Evolutionary conservation across 352 stramenopile genomes (phyloP).

Genomic region (Thalassiosira hispida): DNA sequence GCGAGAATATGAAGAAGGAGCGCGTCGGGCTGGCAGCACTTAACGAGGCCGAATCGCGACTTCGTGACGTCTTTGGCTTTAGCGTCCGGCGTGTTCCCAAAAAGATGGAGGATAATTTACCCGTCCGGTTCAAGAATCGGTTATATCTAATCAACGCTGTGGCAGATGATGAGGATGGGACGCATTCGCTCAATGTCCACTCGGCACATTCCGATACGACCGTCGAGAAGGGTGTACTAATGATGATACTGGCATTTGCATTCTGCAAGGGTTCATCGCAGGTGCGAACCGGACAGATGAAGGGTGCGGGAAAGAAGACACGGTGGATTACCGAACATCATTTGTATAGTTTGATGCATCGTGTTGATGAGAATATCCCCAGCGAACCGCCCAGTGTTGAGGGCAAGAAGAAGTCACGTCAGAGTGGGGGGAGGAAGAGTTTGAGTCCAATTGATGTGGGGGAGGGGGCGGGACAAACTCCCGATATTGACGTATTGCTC

Average conservation of each 20-base stretch:
- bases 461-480: conserved; percentile 43
- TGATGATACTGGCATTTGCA: conserved; percentile 73
- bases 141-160: conserved; percentile 76
- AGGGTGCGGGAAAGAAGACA: conserved; percentile 44
- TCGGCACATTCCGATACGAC: conserved; percentile 42
- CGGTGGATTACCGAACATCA: conserved; percentile 66
- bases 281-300: conserved; percentile 28
- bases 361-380: conserved; percentile 78
- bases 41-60: conserved; percentile 59
- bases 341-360: conserved; percentile 73
- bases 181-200: conserved; percentile 72
- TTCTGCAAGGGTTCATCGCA: conserved; percentile 75
- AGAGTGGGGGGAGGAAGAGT: neutral
- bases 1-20: conserved; percentile 32
- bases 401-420: conserved; percentile 30
- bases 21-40: conserved; percentile 54
- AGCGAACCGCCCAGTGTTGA: conserved; percentile 60
- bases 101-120: conserved; percentile 68
- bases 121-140: conserved; percentile 69
- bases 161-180: conserved; percentile 58
- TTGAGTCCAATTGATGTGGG: conserved; percentile 3
- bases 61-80: conserved; percentile 80
- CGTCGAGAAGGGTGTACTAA: conserved; percentile 72
- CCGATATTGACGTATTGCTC: conserved; percentile 73
- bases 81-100: conserved; percentile 52